phyloP scores from a whole-genome alignment of 257 asterid species.

The Linaria vulgaris region DNA sequence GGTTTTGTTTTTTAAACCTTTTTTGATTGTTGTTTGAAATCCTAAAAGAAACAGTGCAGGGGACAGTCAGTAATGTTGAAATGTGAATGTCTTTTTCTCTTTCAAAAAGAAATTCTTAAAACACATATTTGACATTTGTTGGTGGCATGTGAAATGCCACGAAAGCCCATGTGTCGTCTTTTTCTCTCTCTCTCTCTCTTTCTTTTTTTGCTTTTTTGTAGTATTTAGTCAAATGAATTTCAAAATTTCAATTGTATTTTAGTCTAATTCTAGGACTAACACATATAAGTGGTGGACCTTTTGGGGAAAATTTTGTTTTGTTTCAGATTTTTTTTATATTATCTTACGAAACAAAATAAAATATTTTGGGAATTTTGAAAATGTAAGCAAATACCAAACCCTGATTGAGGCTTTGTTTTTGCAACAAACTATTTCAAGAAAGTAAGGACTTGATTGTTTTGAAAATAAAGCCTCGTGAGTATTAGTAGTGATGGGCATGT shows the following conservation, averaged over 20 bases:
- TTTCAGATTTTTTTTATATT: too few relatives aligned
- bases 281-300: neutral
- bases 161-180: neutral
- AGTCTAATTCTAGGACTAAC: neutral
- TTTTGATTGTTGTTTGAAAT: conserved; percentile 1
- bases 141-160: neutral
- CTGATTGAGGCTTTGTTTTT: too few relatives aligned
- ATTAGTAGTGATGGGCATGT: too few relatives aligned
- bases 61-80: neutral
- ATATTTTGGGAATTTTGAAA: too few relatives aligned
- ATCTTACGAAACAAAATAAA: too few relatives aligned
- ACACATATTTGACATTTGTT: neutral
- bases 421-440: too few relatives aligned
- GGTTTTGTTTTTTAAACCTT: too few relatives aligned
- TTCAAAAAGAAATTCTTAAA: neutral
- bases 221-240: neutral
- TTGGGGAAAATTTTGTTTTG: too few relatives aligned
- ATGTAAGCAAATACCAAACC: too few relatives aligned
- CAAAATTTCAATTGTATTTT: neutral
- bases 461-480: too few relatives aligned
- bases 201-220: neutral
- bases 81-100: neutral
- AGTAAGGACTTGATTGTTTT: too few relatives aligned
- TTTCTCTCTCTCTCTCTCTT: too few relatives aligned
- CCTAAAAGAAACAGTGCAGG: neutral